Percentiles rank a stretch among this genome's conserved stretches.
phyloP scores from a whole-genome alignment of 148 eudicot species.

The Limonium bicolor region DNA sequence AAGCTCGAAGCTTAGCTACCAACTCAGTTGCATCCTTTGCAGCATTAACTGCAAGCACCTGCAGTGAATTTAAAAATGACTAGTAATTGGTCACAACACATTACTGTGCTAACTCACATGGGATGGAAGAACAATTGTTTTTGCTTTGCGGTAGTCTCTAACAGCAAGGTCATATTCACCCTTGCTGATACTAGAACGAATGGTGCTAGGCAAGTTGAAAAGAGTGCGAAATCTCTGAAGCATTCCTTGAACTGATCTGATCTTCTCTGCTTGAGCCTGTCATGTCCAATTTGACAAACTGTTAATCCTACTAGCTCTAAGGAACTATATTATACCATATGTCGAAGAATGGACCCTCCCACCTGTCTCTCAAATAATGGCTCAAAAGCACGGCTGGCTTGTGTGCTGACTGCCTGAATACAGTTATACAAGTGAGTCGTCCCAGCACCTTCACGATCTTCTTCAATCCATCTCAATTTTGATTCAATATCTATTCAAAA shows the following conservation, averaged over 20 bases:
- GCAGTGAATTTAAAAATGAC: too few species aligned
- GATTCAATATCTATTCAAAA: constrained; percentile 76
- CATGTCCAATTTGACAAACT: constrained; percentile 7
- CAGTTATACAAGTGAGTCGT: constrained; percentile 64
- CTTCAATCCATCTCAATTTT: constrained; percentile 87
- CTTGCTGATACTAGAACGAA: constrained; percentile 83
- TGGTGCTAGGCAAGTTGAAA: constrained; percentile 86
- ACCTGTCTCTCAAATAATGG: constrained; percentile 98
- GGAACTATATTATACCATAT: too few species aligned
- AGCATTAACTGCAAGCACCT: too few species aligned
- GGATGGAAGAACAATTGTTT: constrained; percentile 85
- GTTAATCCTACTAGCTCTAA: too few species aligned
- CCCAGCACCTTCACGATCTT: constrained; percentile 95
- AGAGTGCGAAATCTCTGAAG: constrained; percentile 94
- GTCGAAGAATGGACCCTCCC: constrained; percentile 6
- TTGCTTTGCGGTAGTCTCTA: constrained; percentile 93
- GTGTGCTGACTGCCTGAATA: constrained; percentile 67
- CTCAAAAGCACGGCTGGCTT: constrained; percentile 80
- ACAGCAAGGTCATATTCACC: constrained; percentile 97
- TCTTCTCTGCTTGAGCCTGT: constrained; percentile 95
- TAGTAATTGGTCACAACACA: too few species aligned
- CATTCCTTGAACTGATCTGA: constrained; percentile 98
- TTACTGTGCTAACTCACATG: constrained; percentile 71
- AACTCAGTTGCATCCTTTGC: too few species aligned
- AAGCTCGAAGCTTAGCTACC: too few species aligned